Conservation (phyloP, 495 filamentous ascomycete species). For the Penicilliopsis zonata region DNA sequence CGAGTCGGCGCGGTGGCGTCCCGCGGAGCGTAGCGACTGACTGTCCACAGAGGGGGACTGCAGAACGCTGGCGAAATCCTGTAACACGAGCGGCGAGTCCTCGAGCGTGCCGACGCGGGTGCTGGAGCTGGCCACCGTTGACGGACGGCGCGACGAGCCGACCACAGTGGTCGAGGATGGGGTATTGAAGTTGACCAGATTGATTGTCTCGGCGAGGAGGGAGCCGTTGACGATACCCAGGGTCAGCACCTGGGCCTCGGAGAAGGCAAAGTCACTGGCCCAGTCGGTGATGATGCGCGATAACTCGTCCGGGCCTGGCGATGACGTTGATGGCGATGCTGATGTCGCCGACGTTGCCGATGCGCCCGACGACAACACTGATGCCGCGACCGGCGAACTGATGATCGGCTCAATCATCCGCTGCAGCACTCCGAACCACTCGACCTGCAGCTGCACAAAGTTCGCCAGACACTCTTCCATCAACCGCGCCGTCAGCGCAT, state of each 20-base stretch:
- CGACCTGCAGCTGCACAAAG: conserved; percentile 67
- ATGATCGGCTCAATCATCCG: conserved; percentile 67
- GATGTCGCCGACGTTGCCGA: no score
- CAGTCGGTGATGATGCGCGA: conserved; percentile 60
- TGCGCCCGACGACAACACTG: no score
- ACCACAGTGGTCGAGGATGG: conserved; percentile 27
- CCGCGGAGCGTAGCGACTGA: conserved; percentile 14
- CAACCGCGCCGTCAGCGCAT: conserved; percentile 60
- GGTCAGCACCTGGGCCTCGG: conserved; percentile 35
- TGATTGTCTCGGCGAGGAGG: conserved; percentile 37
- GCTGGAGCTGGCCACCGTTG: conserved; percentile 30
- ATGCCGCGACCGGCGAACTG: conserved; percentile 51
- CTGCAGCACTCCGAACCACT: conserved; percentile 71
- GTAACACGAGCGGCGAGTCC: conserved; percentile 42
- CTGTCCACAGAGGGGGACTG: conserved; percentile 23
- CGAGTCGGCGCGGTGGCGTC: conserved; percentile 23
- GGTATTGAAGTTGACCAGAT: conserved; percentile 41
- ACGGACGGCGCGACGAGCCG: conserved; percentile 31
- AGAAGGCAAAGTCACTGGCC: conserved; percentile 54
- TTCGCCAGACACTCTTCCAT: conserved; percentile 68
- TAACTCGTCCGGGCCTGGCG: conserved; percentile 52
- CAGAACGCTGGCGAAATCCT: conserved; percentile 34
- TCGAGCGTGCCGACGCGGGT: conserved; percentile 49
- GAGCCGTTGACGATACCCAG: conserved; percentile 49
- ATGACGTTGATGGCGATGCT: no score